phyloP scores from a whole-genome alignment of 371 early-diverging fungal species.

The Apophysomyces ossiformis region DNA sequence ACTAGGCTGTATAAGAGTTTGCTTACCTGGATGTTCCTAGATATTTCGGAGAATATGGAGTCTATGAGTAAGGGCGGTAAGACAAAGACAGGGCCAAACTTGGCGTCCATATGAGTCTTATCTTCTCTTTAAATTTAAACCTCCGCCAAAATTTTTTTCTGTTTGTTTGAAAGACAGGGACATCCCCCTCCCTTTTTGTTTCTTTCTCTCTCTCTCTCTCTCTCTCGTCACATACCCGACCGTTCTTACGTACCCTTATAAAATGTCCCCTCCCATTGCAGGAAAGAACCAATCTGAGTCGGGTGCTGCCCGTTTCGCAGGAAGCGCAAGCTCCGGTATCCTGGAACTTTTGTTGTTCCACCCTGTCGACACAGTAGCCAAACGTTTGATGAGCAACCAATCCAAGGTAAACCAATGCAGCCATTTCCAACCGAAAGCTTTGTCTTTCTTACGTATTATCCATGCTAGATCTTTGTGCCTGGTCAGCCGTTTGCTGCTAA shows the following conservation, averaged over 20 bases:
- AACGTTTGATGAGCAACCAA: conserved; percentile 96
- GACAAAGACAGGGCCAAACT: background rate
- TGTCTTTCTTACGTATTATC: no score
- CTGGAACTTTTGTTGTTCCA: conserved; percentile 96
- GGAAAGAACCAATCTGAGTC: conserved; percentile 77
- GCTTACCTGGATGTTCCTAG: no score
- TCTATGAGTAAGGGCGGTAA: background rate
- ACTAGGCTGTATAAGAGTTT: no score
- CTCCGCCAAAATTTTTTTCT: conserved; percentile 17
- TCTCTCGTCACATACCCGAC: background rate
- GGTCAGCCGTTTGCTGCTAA: conserved; percentile 64
- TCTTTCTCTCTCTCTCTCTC: conserved; percentile 13
- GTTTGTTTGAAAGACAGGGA: conserved; percentile 12
- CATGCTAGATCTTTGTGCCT: conserved; percentile 61
- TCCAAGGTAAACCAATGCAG: conserved; percentile 58
- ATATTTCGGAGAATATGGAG: background rate
- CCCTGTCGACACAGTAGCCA: conserved; percentile 98
- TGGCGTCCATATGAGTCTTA: background rate
- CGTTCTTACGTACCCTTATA: background rate
- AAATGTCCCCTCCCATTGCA: conserved; percentile 65
- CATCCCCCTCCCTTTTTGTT: conserved; percentile 11
- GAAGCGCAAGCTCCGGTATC: conserved; percentile 92
- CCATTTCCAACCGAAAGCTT: background rate
- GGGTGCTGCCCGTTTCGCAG: conserved; percentile 84
- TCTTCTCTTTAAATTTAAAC: background rate